Evolutionary conservation across 768 basidiomycete genomes (phyloP).

Genomic region (Tylopilus rubrobrunneus): DNA sequence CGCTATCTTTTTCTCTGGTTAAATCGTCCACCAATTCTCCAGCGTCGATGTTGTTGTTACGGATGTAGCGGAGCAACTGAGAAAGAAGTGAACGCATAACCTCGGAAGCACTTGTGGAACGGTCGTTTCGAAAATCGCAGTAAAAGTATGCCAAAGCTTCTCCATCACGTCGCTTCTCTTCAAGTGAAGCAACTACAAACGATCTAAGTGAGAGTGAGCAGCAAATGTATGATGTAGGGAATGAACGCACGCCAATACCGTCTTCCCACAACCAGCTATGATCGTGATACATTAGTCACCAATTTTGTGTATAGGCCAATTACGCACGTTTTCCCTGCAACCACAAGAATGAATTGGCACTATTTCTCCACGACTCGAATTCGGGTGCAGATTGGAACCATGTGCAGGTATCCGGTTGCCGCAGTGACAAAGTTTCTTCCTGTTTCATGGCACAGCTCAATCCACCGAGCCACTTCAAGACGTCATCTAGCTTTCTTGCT

Average conservation of each 20-base stretch:
- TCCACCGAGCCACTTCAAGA: slow-evolving; percentile 9
- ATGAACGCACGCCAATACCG: slow-evolving; percentile 14
- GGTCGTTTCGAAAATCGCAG: slow-evolving; percentile 14
- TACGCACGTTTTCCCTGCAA: too few relatives aligned
- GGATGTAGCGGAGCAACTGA: slow-evolving; percentile 8
- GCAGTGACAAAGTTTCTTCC: slow-evolving; percentile 4
- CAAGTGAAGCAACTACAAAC: slow-evolving; percentile 5
- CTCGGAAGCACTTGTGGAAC: neutral
- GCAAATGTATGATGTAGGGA: too few relatives aligned
- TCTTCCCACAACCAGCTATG: slow-evolving; percentile 18
- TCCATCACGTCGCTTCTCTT: neutral
- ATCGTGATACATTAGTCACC: neutral
- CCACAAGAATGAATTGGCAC: too few relatives aligned
- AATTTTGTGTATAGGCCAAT: too few relatives aligned
- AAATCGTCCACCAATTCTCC: neutral
- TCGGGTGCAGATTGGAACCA: neutral
- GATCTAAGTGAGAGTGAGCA: slow-evolving; percentile 2
- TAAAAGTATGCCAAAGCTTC: slow-evolving; percentile 11
- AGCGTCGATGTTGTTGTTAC: neutral
- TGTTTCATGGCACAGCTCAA: slow-evolving; percentile 12
- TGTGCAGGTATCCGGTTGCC: slow-evolving; percentile 12
- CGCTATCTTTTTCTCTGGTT: neutral
- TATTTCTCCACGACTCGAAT: neutral
- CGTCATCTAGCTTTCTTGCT: slow-evolving; percentile 5
- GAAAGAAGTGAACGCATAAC: slow-evolving; percentile 15